Conservation (phyloP, 768 basidiomycete species). For the Pleurotus platypus region DNA sequence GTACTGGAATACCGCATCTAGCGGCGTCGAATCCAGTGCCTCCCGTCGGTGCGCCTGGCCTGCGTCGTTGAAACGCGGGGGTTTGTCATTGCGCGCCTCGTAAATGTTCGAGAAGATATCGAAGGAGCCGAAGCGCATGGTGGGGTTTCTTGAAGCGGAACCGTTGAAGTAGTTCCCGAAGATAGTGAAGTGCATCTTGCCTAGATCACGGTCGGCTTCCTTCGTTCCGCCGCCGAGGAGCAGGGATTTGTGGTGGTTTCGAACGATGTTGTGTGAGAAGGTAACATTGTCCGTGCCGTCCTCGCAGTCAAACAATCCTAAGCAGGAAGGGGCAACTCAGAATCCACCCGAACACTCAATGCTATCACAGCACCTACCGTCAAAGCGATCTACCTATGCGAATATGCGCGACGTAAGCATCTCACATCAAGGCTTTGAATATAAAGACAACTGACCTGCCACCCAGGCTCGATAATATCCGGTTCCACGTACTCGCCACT, state of each 20-base stretch:
- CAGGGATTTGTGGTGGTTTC: slow-evolving; percentile 16
- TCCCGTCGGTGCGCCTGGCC: not conserved
- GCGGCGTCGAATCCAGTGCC: not conserved
- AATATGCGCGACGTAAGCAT: not conserved
- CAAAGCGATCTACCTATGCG: slow-evolving; percentile 13
- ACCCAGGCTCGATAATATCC: slow-evolving; percentile 6
- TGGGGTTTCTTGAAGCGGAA: slow-evolving; percentile 15
- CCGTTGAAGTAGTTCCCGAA: slow-evolving; percentile 14
- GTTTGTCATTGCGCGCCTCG: not conserved
- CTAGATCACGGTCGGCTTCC: slow-evolving; percentile 12
- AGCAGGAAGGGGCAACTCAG: too few species aligned
- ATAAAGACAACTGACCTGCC: slow-evolving; percentile 7
- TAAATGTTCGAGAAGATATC: slow-evolving; percentile 13
- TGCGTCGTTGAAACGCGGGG: not conserved
- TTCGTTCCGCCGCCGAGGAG: slow-evolving; percentile 14
- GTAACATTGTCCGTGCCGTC: slow-evolving; percentile 17
- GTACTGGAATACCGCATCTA: slow-evolving; percentile 13
- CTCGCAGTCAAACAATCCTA: slow-evolving; percentile 14
- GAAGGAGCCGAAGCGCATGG: slow-evolving; percentile 16
- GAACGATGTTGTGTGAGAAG: slow-evolving; percentile 17
- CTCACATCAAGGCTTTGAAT: not conserved
- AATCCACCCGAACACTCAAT: too few species aligned
- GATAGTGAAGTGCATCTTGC: slow-evolving; percentile 15
- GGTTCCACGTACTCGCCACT: slow-evolving; percentile 12
- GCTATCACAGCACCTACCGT: slow-evolving; percentile 3